A percentile compares a stretch with the other conserved stretches of the same genome.
These are phyloP conservation scores for Silene noctiflora DNA, from an alignment of 179 eudicot genomes.

Conservation along the genomic window DNA sequence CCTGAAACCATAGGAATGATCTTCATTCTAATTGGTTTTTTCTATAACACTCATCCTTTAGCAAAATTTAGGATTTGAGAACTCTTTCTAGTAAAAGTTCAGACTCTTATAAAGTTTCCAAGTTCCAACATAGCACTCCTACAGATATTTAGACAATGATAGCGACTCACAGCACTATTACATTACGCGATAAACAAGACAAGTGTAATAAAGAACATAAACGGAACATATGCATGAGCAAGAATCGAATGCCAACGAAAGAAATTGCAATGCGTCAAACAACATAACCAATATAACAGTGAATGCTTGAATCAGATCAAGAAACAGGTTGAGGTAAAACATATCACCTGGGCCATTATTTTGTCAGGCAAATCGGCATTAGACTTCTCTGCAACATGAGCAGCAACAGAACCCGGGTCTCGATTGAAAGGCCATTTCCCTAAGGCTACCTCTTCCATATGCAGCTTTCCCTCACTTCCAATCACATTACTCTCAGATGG, in stretches of 20 bases:
- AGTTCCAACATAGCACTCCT: neutral
- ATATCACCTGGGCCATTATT: slow-evolving; percentile 19
- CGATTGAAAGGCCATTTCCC: slow-evolving; percentile 22
- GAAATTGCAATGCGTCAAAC: neutral
- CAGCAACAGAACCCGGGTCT: slow-evolving; percentile 16
- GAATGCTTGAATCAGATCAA: neutral
- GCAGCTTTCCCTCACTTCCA: slow-evolving; percentile 19
- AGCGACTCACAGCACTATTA: slow-evolving; percentile 4
- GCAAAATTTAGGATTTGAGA: no score
- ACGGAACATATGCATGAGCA: neutral
- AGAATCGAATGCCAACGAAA: neutral
- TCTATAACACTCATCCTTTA: neutral
- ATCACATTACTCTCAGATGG: slow-evolving; percentile 14
- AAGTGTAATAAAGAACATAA: neutral
- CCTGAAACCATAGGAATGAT: neutral
- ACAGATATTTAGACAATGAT: neutral
- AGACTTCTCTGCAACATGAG: slow-evolving; percentile 13
- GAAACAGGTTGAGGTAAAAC: slow-evolving; percentile 4
- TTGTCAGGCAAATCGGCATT: slow-evolving; percentile 9
- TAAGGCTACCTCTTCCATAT: slow-evolving; percentile 11
- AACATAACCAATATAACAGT: neutral
- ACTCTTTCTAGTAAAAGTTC: neutral
- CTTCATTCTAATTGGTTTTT: neutral
- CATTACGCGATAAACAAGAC: neutral
- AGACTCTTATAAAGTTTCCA: neutral